phyloP scores from a whole-genome alignment of 495 filamentous ascomycete genomes.

The Acidomyces sp. region DNA sequence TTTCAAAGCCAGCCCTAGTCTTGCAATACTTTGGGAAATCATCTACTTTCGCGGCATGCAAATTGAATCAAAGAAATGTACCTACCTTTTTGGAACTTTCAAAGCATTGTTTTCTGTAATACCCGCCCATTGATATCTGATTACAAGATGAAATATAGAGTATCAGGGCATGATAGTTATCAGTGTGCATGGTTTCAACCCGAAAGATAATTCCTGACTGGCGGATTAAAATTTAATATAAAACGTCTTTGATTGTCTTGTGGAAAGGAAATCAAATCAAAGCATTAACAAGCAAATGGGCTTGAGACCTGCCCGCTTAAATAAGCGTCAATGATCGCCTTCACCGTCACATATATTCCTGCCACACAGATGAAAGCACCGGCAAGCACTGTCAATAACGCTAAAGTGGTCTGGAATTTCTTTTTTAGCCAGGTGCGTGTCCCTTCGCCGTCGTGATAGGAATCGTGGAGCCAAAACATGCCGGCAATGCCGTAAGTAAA shows the following conservation, averaged over 20 bases:
- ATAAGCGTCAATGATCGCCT: constrained; percentile 25
- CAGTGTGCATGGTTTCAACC: background rate
- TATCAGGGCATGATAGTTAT: too few relatives aligned
- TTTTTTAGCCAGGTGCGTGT: constrained; percentile 22
- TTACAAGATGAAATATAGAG: too few relatives aligned
- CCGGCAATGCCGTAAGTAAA: constrained; percentile 23
- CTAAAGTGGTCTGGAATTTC: constrained; percentile 20
- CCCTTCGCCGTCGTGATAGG: constrained; percentile 25
- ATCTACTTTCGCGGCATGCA: too few relatives aligned
- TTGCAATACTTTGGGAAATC: too few relatives aligned
- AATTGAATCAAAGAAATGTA: too few relatives aligned
- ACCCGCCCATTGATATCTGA: background rate
- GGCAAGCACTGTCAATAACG: constrained; percentile 19
- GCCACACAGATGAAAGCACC: constrained; percentile 27
- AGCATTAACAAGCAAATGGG: constrained; percentile 22
- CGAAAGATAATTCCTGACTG: background rate
- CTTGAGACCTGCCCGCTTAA: constrained; percentile 17
- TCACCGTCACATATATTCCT: constrained; percentile 25
- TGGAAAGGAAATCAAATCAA: background rate
- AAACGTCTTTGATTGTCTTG: background rate
- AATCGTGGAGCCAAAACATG: constrained; percentile 27
- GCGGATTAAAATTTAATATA: background rate
- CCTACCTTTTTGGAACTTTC: too few relatives aligned
- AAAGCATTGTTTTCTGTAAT: background rate
- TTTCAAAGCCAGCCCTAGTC: too few relatives aligned